Base-by-base conservation (phyloP, 73 alveolate genomes). In the Symbiodinium pilosum region DNA sequence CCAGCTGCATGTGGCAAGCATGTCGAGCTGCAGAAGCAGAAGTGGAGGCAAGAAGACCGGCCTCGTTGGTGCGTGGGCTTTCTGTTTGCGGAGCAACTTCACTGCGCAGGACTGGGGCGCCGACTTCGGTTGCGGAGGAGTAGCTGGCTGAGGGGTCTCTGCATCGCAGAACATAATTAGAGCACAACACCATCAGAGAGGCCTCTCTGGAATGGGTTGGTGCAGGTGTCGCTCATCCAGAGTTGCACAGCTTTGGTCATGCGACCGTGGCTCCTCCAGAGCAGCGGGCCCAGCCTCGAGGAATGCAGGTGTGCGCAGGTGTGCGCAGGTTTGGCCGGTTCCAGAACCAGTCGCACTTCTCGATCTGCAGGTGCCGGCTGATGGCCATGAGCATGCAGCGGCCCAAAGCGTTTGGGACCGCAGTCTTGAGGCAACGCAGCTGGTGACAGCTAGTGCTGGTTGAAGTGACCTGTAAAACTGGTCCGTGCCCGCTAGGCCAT, bases 231-330 rank as follows among this genome's bases (percentile, higher is more conserved):
- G 85, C 71, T 1, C 64, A 16, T 39, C 68, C 43, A 51, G n/a
- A 38, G 69, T 87, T 41, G 94, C 69, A 40, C 94, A 36, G 85
- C 94, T 87, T 9, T 87, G 94, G 94, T 87, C 94, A 59, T 87
- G 94, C 38, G 86, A 87, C 59, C 54, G 39, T 38, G 42, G 28
- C 38, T 9, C 75, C 75, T 84, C 93, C 43, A 9, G 88, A 42
- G 88, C 56, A 18, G 47, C 38, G 44, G 71, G 21, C 81, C 81
- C 2, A 64, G 81, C 30, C 6, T 14, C 6, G 59, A 47, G 59
- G 59, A 47, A 47, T 14, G n/a, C n/a, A n/a, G n/a, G n/a, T n/a
- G n/a, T n/a, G n/a, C n/a, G n/a, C n/a, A n/a, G n/a, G n/a, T n/a
- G n/a, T n/a, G n/a, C n/a, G n/a, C n/a, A n/a, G n/a, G n/a, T n/a